Conservation (phyloP, 495 filamentous ascomycete species). For the Penicillium coprophilum region DNA sequence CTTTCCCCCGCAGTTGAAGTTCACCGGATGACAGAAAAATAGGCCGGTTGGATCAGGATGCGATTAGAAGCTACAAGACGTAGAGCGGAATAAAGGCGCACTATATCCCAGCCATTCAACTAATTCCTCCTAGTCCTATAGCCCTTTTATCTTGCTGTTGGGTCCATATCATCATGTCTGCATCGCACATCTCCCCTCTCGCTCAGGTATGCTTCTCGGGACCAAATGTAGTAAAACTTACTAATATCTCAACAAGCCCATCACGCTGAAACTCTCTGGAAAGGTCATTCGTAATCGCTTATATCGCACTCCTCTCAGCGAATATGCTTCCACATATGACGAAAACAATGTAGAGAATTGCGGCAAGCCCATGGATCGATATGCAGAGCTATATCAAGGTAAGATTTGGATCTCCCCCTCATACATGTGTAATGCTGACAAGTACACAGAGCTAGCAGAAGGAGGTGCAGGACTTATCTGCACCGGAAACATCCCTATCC, state of each 20-base stretch:
- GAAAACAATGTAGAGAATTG: constrained; percentile 20
- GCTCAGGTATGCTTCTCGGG: constrained; percentile 2
- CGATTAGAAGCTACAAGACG: no score
- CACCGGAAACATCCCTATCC: constrained; percentile 21
- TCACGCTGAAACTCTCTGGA: constrained; percentile 20
- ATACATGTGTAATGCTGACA: background rate
- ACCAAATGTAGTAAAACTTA: background rate
- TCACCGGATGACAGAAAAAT: no score
- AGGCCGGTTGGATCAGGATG: no score
- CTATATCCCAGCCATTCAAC: no score
- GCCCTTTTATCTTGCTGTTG: background rate
- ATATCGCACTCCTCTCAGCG: constrained; percentile 20
- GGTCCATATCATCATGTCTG: constrained; percentile 4
- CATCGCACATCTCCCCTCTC: constrained; percentile 7
- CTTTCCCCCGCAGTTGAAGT: no score
- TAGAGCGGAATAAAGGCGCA: no score
- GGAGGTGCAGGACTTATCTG: constrained; percentile 21
- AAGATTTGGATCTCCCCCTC: background rate
- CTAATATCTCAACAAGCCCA: constrained; percentile 10
- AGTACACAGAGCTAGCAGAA: constrained; percentile 12
- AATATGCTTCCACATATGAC: constrained; percentile 21
- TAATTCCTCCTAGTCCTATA: background rate
- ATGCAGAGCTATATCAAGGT: constrained; percentile 22
- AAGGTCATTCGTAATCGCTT: constrained; percentile 21
- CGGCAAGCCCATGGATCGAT: constrained; percentile 18